Percentiles rank a stretch among this genome's conserved stretches.
Evolutionary conservation across 306 rosid genomes (phyloP).

Genomic region (Carpinus fangiana): DNA sequence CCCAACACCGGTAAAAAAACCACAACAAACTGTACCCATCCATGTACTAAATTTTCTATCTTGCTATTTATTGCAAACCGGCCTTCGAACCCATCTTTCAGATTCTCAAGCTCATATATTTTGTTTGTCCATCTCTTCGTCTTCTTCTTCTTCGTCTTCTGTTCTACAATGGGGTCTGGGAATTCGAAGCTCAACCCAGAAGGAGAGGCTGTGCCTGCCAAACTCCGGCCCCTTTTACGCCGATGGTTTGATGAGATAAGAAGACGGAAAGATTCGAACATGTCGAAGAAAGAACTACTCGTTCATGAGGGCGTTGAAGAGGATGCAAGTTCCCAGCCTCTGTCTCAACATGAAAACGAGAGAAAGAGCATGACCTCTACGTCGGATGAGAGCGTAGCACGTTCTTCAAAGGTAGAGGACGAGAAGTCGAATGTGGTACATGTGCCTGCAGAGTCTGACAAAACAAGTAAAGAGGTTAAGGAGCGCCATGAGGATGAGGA

Average conservation of each 20-base stretch:
- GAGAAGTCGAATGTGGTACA: constrained; percentile 1
- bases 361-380: not conserved
- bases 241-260: constrained; percentile 34
- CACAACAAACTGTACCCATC: constrained; percentile 8
- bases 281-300: constrained; percentile 51
- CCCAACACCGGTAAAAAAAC: constrained; percentile 8
- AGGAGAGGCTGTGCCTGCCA: constrained; percentile 34
- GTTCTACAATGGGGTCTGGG: constrained; percentile 57
- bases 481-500: constrained; percentile 28
- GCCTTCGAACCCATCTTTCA: constrained; percentile 24
- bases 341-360: constrained; percentile 10
- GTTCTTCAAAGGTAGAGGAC: not conserved
- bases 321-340: constrained; percentile 15
- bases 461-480: constrained; percentile 2
- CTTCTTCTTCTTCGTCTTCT: not conserved
- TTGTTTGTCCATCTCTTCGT: constrained; percentile 10
- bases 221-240: constrained; percentile 33
- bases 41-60: not conserved
- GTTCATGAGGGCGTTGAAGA: constrained; percentile 22
- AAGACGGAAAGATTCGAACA: constrained; percentile 20
- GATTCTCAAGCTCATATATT: not conserved
- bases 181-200: constrained; percentile 48
- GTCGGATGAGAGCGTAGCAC: constrained; percentile 8
- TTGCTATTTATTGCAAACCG: constrained; percentile 16
- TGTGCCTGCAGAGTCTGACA: not conserved